Evolutionary conservation across 2,329 filamentous ascomycete species (phyloP), one percentile per base, ranked within the genome.

Genomic region (Colletotrichum sp.): DNA sequence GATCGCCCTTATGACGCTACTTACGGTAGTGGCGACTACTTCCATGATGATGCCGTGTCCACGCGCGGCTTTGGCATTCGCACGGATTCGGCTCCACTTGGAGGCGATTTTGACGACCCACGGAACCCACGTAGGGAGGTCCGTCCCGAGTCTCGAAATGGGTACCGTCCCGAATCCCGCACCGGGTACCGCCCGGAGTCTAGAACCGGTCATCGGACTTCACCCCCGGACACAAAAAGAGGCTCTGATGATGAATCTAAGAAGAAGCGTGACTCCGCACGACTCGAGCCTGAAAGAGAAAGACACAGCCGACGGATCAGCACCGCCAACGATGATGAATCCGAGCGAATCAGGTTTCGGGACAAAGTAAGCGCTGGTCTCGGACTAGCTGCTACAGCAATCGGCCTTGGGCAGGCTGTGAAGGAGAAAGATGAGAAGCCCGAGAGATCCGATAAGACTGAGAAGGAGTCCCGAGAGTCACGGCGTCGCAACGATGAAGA

Each of bases 51-150:
- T 2, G 84, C 83, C 49, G 84, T 90, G 16, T 75, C 84, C 4
- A 75, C 83, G 13, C 89, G 90, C 52, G 90, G 89, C 1, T 91
- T 90, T 77, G 89, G 89, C 29, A 87, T 91, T 73, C 88, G 89
- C 27, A 86, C 88, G 11, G 87, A 85, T 32, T 78, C 82, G 27
- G 78, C 79, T 66, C 70, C 82, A 74, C 79, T 84, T 25, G 81
- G 80, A 5, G 79, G 79, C 22, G 83, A 85, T 27, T 82, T 84
- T 44, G 87, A 88, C 22, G 88, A 89, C 29, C 83, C 85, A 27
- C 86, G 84, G n/a, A 83, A 88, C 9, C 84, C 82, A 8, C 83
- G 84, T 9, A 75, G 81, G 64, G 79, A 76, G 29, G 36, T 63
- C 19, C 74, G 74, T 9, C 49, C 70, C 6, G 73, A 86, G 78